phyloP scores from a whole-genome alignment of 2,329 filamentous ascomycete species.

The Aspergillus nomiae region DNA sequence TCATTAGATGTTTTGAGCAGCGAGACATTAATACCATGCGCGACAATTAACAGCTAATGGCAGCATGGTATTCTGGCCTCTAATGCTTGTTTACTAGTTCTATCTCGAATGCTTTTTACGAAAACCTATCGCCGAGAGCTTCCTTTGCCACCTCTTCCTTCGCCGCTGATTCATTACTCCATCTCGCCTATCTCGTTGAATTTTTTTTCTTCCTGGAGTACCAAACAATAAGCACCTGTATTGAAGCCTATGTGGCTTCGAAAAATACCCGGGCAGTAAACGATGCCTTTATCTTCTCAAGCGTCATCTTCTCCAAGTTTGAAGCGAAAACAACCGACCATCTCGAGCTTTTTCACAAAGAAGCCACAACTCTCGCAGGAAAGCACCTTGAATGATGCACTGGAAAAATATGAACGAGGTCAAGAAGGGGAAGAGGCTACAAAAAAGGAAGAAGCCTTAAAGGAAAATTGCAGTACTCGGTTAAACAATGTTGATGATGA shows the following conservation, averaged over 20 bases:
- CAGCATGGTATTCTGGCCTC: background rate
- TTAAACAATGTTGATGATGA: slow-evolving; percentile 30
- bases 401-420: slow-evolving; percentile 1
- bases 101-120: background rate
- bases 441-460: slow-evolving; percentile 3
- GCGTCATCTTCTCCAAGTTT: slow-evolving; percentile 34
- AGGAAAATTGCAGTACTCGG: background rate
- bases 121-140: background rate
- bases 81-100: background rate
- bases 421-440: slow-evolving; percentile 6
- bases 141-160: background rate
- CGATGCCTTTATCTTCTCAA: slow-evolving; percentile 39
- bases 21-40: background rate
- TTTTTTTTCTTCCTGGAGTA: background rate
- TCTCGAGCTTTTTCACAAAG: slow-evolving; percentile 82
- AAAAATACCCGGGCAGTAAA: slow-evolving; percentile 6
- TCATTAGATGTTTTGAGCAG: background rate
- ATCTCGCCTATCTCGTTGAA: background rate
- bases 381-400: slow-evolving; percentile 13
- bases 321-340: slow-evolving; percentile 64
- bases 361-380: slow-evolving; percentile 42
- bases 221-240: background rate
- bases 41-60: background rate
- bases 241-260: background rate
- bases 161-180: background rate